These are phyloP conservation scores for Apiotrichum siamense DNA, from an alignment of 1,284 basidiomycete genomes.

Conservation along the genomic window DNA sequence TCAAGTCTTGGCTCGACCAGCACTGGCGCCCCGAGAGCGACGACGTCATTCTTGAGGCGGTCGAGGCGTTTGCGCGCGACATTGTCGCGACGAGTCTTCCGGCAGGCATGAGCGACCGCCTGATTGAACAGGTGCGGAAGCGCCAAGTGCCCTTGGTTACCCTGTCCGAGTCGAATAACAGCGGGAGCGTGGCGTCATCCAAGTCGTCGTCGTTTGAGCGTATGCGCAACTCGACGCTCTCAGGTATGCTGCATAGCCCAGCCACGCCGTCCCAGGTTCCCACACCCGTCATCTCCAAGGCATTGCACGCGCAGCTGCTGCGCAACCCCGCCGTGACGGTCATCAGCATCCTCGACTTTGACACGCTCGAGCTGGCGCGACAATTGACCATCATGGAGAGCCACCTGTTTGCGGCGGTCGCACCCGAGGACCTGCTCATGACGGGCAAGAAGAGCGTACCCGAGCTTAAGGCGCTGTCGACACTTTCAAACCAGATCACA, in stretches of 20 bases:
- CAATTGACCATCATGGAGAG: slow-evolving; percentile 93
- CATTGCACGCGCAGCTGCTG: slow-evolving; percentile 56
- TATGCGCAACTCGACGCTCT: slow-evolving; percentile 6
- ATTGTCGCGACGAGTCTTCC: slow-evolving; percentile 33
- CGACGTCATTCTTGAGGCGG: slow-evolving; percentile 39
- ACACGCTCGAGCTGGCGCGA: slow-evolving; percentile 83
- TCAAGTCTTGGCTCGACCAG: slow-evolving; percentile 87
- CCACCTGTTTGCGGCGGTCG: slow-evolving; percentile 78
- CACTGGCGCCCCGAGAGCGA: slow-evolving; percentile 76
- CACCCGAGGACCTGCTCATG: slow-evolving; percentile 83
- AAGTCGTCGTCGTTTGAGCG: slow-evolving; percentile 18
- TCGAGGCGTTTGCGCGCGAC: slow-evolving; percentile 47
- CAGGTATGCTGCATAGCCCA: slow-evolving; percentile 6
- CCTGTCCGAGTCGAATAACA: slow-evolving; percentile 3
- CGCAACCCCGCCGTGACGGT: slow-evolving; percentile 51
- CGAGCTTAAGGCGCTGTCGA: slow-evolving; percentile 79
- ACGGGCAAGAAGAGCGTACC: slow-evolving; percentile 69
- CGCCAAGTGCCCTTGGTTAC: slow-evolving; percentile 16
- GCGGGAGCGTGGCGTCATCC: neutral
- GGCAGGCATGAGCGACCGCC: slow-evolving; percentile 29
- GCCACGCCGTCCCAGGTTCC: slow-evolving; percentile 25
- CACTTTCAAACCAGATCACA: slow-evolving; percentile 86
- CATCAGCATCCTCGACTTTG: slow-evolving; percentile 81
- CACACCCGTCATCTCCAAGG: slow-evolving; percentile 73
- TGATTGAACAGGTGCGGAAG: slow-evolving; percentile 33